Evolutionary conservation across 140 eudicot species (phyloP).

Genomic region (Stevia rebaudiana): DNA sequence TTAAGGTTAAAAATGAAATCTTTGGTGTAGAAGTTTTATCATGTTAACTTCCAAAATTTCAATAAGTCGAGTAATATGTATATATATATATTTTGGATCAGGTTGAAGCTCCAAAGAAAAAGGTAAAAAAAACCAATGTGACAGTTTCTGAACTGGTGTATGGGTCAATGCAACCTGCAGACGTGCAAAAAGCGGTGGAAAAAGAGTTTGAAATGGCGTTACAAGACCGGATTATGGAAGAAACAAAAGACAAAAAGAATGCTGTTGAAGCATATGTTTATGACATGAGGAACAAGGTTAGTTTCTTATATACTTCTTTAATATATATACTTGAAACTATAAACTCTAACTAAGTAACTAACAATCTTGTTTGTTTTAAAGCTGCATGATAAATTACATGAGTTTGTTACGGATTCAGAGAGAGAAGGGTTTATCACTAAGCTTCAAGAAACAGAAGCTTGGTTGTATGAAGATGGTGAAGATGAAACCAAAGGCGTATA

Average conservation of each 20-base stretch:
- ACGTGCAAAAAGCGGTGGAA: constrained; percentile 82
- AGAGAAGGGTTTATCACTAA: constrained; percentile 50
- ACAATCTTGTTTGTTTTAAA: constrained; percentile 18
- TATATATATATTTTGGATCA: too few species aligned
- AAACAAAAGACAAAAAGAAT: constrained; percentile 90
- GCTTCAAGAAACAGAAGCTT: constrained; percentile 81
- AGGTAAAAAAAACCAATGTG: constrained; percentile 64
- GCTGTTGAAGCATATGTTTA: constrained; percentile 94
- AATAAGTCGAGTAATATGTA: too few species aligned
- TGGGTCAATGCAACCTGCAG: constrained; percentile 61
- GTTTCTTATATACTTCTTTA: neutral
- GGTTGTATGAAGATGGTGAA: constrained; percentile 96
- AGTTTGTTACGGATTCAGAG: constrained; percentile 64
- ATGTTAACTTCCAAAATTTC: neutral
- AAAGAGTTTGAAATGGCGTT: constrained; percentile 96
- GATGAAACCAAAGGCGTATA: constrained; percentile 85
- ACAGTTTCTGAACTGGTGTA: constrained; percentile 59
- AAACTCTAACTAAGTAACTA: neutral
- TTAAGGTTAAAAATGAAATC: constrained; percentile 49
- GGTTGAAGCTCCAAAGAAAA: constrained; percentile 90
- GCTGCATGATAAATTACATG: constrained; percentile 71
- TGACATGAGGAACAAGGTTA: constrained; percentile 97
- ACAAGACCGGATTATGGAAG: constrained; percentile 97
- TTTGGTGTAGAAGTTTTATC: neutral
- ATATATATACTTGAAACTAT: neutral